Base-by-base conservation (phyloP, 2,329 filamentous ascomycete species). In the Pseudogymnoascus sp. region DNA sequence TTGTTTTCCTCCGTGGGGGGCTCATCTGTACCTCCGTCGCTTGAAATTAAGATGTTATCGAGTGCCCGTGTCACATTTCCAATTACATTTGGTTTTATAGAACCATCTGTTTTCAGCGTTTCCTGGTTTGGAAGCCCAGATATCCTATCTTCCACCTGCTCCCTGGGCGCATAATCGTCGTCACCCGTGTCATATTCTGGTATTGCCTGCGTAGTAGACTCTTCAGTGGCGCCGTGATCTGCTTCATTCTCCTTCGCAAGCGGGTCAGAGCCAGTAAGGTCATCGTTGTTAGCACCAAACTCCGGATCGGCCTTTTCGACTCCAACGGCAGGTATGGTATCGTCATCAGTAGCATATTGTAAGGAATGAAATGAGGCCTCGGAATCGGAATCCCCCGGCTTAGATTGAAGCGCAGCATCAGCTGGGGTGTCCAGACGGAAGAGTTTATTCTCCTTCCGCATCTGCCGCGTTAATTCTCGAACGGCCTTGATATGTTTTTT, bases 401-500 rank as follows among this genome's bases (percentile, higher is more conserved):
- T 52, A 25, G 58, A 19, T 30, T 45, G n/a, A 9, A 60, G 22
- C 11, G 5, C 25, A 25, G 58, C 61, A 30, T 28, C 33, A 38
- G 42, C 55, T 12, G 63, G 65, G 1, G 69, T 65, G 60, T 77
- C 72, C 3, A 87, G 70, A 42, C 82, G 75, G 7, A 91, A 73
- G 58, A 85, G 80, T 55, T 80, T 78, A 69, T 92, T 88, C 70
- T 99, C 90, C 68, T 87, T 86, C 68, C 82, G 84, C 92, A 99
- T 96, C 72, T 94, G 87, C 69, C 84, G 82, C 69, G 85, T 86
- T 39, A 99, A 76, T 64, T 92, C 84, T 67, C 92, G 87, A 5
- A 97, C 82, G 2, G 91, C 88, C 72, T 96, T 97, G 65, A 87
- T 76, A 70, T 99, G 94, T 75, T 97, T 99, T 74, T 96, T 99